phyloP scores from a whole-genome alignment of 352 stramenopile genomes.

The Pythium monospermum region DNA sequence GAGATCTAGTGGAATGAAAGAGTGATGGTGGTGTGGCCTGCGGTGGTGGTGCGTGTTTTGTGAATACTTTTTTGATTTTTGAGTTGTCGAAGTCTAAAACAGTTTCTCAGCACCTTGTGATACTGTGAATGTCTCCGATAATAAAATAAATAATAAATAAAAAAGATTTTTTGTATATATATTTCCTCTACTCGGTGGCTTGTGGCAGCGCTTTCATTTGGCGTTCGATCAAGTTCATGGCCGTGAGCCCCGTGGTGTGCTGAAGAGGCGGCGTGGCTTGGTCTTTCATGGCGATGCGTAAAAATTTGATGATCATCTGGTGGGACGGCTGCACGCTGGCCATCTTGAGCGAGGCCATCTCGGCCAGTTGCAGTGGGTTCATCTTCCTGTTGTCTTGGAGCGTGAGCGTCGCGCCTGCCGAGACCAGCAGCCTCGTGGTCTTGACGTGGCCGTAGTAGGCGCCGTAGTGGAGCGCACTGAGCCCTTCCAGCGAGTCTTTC shows the following conservation, averaged over 20 bases:
- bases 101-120: too few relatives aligned
- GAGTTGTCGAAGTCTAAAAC: too few relatives aligned
- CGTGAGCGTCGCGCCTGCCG: conserved; percentile 46
- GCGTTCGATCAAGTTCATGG: conserved; percentile 54
- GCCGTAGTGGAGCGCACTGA: conserved; percentile 68
- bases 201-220: conserved; percentile 52
- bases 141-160: too few relatives aligned
- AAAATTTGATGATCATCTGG: conserved; percentile 80
- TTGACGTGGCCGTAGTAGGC: conserved; percentile 77
- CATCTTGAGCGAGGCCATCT: conserved; percentile 75
- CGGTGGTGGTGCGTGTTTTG: too few relatives aligned
- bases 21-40: too few relatives aligned
- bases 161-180: too few relatives aligned
- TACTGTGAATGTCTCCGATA: too few relatives aligned
- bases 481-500: conserved; percentile 42
- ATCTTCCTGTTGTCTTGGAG: conserved; percentile 52
- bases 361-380: conserved; percentile 62
- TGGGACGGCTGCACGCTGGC: conserved; percentile 74
- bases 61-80: too few relatives aligned
- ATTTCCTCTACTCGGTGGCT: conserved; percentile 5
- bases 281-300: conserved; percentile 76
- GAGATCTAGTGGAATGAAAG: too few relatives aligned
- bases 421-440: conserved; percentile 51
- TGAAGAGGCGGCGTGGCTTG: conserved; percentile 68
- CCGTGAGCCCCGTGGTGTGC: conserved; percentile 66